These are phyloP conservation scores for Puccinia coronata DNA, from an alignment of 1,284 basidiomycete species.

Conservation along the genomic window DNA sequence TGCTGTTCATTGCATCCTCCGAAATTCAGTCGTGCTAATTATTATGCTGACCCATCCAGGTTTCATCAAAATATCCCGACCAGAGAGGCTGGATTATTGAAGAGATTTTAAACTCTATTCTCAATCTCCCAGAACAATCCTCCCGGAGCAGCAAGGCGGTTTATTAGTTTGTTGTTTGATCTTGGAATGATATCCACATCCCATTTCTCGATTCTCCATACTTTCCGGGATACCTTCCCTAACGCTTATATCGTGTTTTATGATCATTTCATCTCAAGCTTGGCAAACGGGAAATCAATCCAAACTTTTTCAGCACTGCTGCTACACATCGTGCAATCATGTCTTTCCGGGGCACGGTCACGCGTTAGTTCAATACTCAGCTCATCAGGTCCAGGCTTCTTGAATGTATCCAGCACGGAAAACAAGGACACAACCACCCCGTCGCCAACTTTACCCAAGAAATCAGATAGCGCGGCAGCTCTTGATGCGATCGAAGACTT, in stretches of 20 bases:
- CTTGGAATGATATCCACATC: background rate
- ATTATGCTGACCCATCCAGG: constrained; percentile 40
- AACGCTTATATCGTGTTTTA: background rate
- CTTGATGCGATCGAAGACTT: constrained; percentile 15
- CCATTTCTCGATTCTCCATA: background rate
- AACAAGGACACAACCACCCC: background rate
- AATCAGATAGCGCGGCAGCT: constrained; percentile 1
- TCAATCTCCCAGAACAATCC: constrained; percentile 57
- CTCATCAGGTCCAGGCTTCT: background rate
- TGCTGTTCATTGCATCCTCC: background rate
- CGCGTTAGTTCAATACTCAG: constrained; percentile 13
- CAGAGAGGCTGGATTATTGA: constrained; percentile 58
- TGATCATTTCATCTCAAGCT: background rate
- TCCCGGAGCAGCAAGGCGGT: constrained; percentile 46
- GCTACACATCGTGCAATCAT: constrained; percentile 44
- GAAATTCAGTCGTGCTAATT: background rate
- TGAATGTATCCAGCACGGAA: background rate
- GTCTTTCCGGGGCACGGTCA: constrained; percentile 11
- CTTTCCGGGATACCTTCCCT: background rate
- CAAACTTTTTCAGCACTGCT: constrained; percentile 47
- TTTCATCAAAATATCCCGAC: constrained; percentile 56
- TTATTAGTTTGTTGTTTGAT: constrained; percentile 23
- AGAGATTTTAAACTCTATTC: constrained; percentile 57
- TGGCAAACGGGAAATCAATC: constrained; percentile 48
- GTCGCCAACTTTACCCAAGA: background rate